Percentiles rank a stretch among this genome's conserved stretches.
Conservation (phyloP, 129 eudicot genomes). For the Escallonia herrerae region DNA sequence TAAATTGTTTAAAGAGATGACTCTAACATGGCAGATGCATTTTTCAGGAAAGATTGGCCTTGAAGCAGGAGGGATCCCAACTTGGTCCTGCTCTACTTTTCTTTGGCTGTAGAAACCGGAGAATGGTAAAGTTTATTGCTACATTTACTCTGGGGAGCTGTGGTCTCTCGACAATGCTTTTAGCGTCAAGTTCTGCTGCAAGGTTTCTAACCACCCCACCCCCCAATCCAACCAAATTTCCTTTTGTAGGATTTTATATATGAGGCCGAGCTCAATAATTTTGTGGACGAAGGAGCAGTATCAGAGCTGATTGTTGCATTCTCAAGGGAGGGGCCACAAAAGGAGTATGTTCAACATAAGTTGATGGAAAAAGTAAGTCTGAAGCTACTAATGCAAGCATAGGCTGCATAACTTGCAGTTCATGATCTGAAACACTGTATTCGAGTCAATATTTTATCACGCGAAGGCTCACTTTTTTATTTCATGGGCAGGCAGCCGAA, state of each 20-base stretch:
- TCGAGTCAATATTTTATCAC: neutral
- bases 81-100: slow-evolving; percentile 67
- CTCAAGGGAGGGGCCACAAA: slow-evolving; percentile 73
- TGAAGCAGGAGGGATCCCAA: slow-evolving; percentile 53
- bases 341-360: slow-evolving; percentile 83
- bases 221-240: neutral
- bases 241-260: slow-evolving; percentile 65
- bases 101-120: slow-evolving; percentile 77
- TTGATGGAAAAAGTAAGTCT: slow-evolving; percentile 56
- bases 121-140: slow-evolving; percentile 33
- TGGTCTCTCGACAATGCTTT: neutral
- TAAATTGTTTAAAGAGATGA: neutral
- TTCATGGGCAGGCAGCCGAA: slow-evolving; percentile 45
- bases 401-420: neutral
- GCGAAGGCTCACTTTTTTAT: neutral
- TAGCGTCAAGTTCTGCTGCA: neutral
- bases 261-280: slow-evolving; percentile 56
- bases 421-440: neutral
- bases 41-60: slow-evolving; percentile 63
- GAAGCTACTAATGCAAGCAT: neutral
- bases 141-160: neutral
- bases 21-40: neutral
- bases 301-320: slow-evolving; percentile 78
- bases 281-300: slow-evolving; percentile 47
- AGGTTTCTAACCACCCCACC: neutral